Base-by-base conservation (phyloP, 805 yeast genomes). In the Yueomyces sp. region DNA sequence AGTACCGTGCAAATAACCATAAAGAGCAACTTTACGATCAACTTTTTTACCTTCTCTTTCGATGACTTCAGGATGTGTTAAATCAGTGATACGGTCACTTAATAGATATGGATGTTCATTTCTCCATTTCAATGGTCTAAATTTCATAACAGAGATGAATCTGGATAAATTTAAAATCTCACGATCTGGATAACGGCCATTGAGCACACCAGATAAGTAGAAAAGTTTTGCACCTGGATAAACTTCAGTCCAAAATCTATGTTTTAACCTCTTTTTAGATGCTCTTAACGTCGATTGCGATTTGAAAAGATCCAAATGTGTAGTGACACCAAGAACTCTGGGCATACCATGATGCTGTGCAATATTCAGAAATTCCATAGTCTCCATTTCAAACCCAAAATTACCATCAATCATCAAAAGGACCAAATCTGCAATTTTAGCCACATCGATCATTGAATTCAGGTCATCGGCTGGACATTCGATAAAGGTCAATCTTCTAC, bases 341-440 rank as follows among this genome's bases (percentile, higher is more conserved):
- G 99, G 99, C 88, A 92, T 92, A 64, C 98, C 99, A 63, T 92
- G 98, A 58, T 90, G 96, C 54, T 92, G 95, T 3, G 96, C 94
- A 51, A 92, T 76, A 57, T 92, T 94, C 49, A 92, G 70, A 57
- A 92, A 92, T 65, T 92, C 99, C 97, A 92, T 94, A 6, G 98
- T 92, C 65, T 92, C 99, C 99, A 92, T 92, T 68, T 92, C 99
- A 47, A 92, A 78, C 5, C 99, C 99, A 60, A 86, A 92, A 62
- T 92, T 92, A 46, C 98, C 97, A 67, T 92, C 99, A 47, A 92
- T 78, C 73, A 92, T 66, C 47, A 92, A 62, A 41, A 92, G 69
- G 7, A 94, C 95, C 48, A 92, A 70, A 63, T 92, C 99, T 0
- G 97, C 95, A 45, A 88, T 79, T 57, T 92, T 92, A 29, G 97